These are phyloP conservation scores for Aquilaria agallochum DNA, from an alignment of 441 rosid species.

Conservation along the genomic window DNA sequence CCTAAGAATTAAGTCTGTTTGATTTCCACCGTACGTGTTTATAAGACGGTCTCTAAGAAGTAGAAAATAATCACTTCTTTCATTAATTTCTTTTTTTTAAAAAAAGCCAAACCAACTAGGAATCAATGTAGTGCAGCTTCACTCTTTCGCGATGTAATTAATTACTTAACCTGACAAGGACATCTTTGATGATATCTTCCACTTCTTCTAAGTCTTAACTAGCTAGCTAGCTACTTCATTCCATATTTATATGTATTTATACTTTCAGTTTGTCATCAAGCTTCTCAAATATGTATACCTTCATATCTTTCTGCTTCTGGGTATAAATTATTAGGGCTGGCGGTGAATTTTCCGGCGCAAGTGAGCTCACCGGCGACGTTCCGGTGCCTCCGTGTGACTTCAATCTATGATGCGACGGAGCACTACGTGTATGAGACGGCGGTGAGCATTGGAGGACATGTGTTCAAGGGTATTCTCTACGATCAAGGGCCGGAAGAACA, in stretches of 20 bases:
- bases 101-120: too few relatives aligned
- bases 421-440: constrained; percentile 46
- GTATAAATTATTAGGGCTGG: constrained; percentile 23
- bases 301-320: background rate
- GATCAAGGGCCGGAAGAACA: constrained; percentile 41
- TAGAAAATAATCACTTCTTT: too few relatives aligned
- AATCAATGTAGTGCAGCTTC: too few relatives aligned
- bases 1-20: too few relatives aligned
- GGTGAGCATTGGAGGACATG: constrained; percentile 42
- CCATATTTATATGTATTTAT: background rate
- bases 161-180: too few relatives aligned
- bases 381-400: constrained; percentile 40
- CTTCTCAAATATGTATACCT: background rate
- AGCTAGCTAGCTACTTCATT: background rate
- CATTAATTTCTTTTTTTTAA: too few relatives aligned
- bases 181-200: too few relatives aligned
- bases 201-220: background rate
- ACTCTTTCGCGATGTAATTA: too few relatives aligned
- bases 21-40: too few relatives aligned
- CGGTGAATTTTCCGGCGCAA: constrained; percentile 43
- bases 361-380: constrained; percentile 40
- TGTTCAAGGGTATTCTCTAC: constrained; percentile 51
- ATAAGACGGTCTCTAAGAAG: too few relatives aligned
- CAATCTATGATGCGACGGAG: constrained; percentile 28
- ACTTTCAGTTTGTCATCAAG: background rate